Evolutionary conservation across 768 basidiomycete genomes (phyloP).

Genomic region (Lactarius hatsudake): DNA sequence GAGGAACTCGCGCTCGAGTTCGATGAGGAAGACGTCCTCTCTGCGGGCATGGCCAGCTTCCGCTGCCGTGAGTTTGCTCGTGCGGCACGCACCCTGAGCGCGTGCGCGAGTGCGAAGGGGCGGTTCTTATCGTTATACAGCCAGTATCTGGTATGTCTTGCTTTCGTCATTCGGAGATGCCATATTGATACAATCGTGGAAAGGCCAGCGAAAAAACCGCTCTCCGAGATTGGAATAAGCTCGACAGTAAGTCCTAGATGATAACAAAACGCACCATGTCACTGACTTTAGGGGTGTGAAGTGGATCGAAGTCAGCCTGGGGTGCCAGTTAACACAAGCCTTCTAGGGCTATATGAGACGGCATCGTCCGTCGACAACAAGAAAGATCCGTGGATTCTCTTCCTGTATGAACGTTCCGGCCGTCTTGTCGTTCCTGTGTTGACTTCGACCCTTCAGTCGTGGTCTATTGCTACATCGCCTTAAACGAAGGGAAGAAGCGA

Average conservation of each 20-base stretch:
- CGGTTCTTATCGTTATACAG: conserved; percentile 78
- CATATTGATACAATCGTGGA: conserved; percentile 15
- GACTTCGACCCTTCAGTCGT: conserved; percentile 49
- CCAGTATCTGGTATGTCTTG: conserved; percentile 72
- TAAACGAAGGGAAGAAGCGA: conserved; percentile 78
- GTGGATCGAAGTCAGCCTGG: conserved; percentile 70
- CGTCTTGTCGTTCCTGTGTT: conserved; percentile 7
- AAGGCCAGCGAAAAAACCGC: conserved; percentile 84
- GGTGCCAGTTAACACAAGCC: conserved; percentile 57
- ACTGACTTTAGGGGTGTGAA: conserved; percentile 31
- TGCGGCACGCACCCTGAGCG: conserved; percentile 60
- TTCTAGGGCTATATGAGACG: conserved; percentile 56
- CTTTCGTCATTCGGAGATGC: conserved; percentile 2
- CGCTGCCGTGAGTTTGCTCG: conserved; percentile 77
- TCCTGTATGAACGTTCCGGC: conserved; percentile 51
- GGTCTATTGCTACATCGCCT: conserved; percentile 80
- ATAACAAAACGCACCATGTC: not conserved
- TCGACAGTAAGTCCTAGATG: conserved; percentile 54
- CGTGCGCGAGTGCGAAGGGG: conserved; percentile 68
- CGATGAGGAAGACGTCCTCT: conserved; percentile 69
- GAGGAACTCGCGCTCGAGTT: conserved; percentile 41
- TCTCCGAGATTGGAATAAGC: conserved; percentile 80
- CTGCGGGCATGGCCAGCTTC: conserved; percentile 69
- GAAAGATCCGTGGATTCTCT: conserved; percentile 79
- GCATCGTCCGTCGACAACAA: conserved; percentile 43